A percentile compares a stretch with the other conserved stretches of the same genome.
These are phyloP conservation scores for Phalaenopsis aphrodite DNA, from an alignment of 106 monocot genomes.

Conservation along the genomic window DNA sequence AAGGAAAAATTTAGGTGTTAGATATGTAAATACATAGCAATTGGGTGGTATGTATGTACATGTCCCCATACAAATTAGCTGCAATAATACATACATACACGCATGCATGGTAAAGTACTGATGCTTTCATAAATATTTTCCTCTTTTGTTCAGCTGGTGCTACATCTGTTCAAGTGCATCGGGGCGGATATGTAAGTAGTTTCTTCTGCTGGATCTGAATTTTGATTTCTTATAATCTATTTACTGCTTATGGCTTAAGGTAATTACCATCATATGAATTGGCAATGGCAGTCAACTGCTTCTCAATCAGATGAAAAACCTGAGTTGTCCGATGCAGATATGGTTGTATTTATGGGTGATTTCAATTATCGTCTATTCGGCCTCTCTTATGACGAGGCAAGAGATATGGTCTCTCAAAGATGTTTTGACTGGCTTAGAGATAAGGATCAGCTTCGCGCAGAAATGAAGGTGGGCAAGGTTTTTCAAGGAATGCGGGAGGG, in stretches of 20 bases:
- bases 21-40: no score
- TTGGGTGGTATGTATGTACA: neutral
- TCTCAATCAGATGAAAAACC: slow-evolving; percentile 45
- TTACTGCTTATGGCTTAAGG: neutral
- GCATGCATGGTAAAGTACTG: neutral
- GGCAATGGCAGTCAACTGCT: slow-evolving; percentile 28
- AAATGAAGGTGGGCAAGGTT: slow-evolving; percentile 68
- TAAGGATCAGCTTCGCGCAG: slow-evolving; percentile 67
- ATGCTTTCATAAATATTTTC: neutral
- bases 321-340: slow-evolving; percentile 64
- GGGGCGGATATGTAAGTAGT: slow-evolving; percentile 39
- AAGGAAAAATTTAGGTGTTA: no score
- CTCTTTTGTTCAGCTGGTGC: slow-evolving; percentile 32
- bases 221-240: neutral
- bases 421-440: slow-evolving; percentile 78
- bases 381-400: slow-evolving; percentile 65
- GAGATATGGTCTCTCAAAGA: slow-evolving; percentile 77
- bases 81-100: neutral
- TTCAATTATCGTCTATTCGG: slow-evolving; percentile 64
- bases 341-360: slow-evolving; percentile 71
- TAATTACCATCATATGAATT: neutral
- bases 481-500: slow-evolving; percentile 83
- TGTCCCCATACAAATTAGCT: neutral
- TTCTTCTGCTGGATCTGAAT: neutral
- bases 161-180: slow-evolving; percentile 40